Evolutionary conservation across 208 protist species (phyloP), one percentile per base, ranked within the genome.

Genomic region (Leishmania aethiopica): DNA sequence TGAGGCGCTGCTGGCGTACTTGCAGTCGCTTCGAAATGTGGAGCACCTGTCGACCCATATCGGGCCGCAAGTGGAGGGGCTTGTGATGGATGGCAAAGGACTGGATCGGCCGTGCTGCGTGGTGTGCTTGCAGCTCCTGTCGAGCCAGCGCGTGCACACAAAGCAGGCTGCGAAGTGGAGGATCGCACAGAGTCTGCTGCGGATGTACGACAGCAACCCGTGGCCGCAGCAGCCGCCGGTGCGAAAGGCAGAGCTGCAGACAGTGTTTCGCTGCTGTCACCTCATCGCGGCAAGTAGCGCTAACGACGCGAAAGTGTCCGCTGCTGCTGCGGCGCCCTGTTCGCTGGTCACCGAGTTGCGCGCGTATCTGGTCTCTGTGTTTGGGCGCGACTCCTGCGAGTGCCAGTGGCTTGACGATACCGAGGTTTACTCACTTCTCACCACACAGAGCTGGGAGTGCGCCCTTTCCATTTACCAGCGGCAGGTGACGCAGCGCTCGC

Each of bases 211-310:
- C 80, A 88, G 83, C 62, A 94, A 90, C 79, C 75, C 84, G 1
- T 97, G 92, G 91, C 90, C 88, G 19, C 92, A 96, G 85, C 84
- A 97, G 66, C 90, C 91, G 47, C 73, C 91, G 32, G 88, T 86
- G 35, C 86, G 94, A 1, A 92, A 94, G 75, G 71, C 87, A 17
- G 94, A 97, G 84, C 86, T 97, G 35, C 91, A 94, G 77, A 94
- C 90, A 0, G 84, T 97, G 7, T 96, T 96, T 71, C 91, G 93
- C 67, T 97, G 91, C 77, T 93, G 88, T 74, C 89, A 94, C 71
- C 83, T 95, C 45, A 90, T 95, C 37, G 77, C 86, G 0, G 82
- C 82, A 11, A 78, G 76, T 15, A 47, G 76, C 25, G 70, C 6
- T 74, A 15, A 25, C 45, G 10, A 37, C 45, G 5, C 40, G 42